Evolutionary conservation across 2,329 filamentous ascomycete genomes (phyloP), one percentile per base, ranked within the genome.

Genomic region (Nigrospora sphaerica): DNA sequence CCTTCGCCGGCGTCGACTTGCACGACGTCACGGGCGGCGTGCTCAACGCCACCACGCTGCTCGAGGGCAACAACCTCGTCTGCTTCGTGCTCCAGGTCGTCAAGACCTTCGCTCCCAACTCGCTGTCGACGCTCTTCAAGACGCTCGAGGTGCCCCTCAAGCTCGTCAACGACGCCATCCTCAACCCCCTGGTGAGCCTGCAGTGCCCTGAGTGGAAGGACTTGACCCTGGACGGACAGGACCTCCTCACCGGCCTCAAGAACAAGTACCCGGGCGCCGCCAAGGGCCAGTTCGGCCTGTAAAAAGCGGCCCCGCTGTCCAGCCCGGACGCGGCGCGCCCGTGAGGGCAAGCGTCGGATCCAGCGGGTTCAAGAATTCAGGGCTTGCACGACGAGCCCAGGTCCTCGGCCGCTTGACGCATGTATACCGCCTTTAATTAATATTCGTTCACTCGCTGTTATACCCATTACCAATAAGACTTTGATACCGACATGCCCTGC

Each of bases 1-100:
- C 66, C 18, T 80, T 78, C 52, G 62, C 68, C 5, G 73, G 73
- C 6, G 54, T 79, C 45, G 59, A 72, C 50, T 32, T 73, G 2
- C 47, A 50, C 2, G 59, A 74, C 46, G 32, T 75, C 13, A 71
- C 70, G 5, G 64, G 68, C 17, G 71, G 71, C 34, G 57, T 75
- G 1, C 67, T 70, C 50, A 75, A 72, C 51, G 50, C 59, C 6
- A 48, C 58, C 14, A 68, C 60, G 12, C 57, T 77, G 0, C 54
- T 69, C 1, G 49, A 77, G 46, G 71, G 69, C 13, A 73, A 77
- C 59, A 74, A 78, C 53, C 56, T 68, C 7, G 44, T 67, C 14
- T 56, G 54, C 38, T 70, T 71, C 48, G 63, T 55, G 10, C 62
- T 67, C 32, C 64, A 75, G 43, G 54, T 63, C 12, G 59, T 66